These are phyloP conservation scores for Trametes maxima DNA, from an alignment of 768 basidiomycete species.

Conservation along the genomic window DNA sequence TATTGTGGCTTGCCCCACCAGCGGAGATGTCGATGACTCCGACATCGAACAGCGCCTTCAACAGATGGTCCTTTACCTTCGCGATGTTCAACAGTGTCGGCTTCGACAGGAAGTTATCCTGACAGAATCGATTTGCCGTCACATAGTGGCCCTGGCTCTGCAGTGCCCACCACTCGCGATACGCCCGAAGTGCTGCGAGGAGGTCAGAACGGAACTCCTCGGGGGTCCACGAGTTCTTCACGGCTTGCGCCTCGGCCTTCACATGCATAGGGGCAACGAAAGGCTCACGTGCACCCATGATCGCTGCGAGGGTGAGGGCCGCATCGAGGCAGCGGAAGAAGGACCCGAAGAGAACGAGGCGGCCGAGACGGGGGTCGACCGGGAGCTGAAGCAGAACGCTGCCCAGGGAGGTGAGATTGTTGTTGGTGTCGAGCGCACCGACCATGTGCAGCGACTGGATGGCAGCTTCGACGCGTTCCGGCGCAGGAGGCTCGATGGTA, in stretches of 20 bases:
- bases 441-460: conserved; percentile 81
- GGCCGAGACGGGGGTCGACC: conserved; percentile 87
- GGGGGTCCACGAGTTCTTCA: conserved; percentile 80
- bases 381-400: conserved; percentile 87
- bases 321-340: conserved; percentile 93
- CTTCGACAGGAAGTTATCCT: conserved; percentile 86
- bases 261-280: conserved; percentile 83
- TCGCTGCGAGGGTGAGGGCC: conserved; percentile 88
- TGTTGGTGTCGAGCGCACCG: conserved; percentile 77
- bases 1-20: conserved; percentile 41
- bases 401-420: conserved; percentile 85
- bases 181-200: conserved; percentile 77
- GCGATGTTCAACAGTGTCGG: conserved; percentile 81
- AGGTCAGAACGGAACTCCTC: conserved; percentile 83
- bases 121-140: conserved; percentile 73
- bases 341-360: conserved; percentile 84
- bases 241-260: conserved; percentile 66
- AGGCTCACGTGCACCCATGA: conserved; percentile 87
- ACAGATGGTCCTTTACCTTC: conserved; percentile 76
- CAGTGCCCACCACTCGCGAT: conserved; percentile 77
- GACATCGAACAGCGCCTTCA: conserved; percentile 74
- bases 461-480: conserved; percentile 74
- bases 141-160: conserved; percentile 66
- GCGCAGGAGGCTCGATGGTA: conserved; percentile 87
- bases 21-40: conserved; percentile 84